Evolutionary conservation across 2,329 filamentous ascomycete species (phyloP), one percentile per base, ranked within the genome.

Genomic region (Dendryphion nanum): DNA sequence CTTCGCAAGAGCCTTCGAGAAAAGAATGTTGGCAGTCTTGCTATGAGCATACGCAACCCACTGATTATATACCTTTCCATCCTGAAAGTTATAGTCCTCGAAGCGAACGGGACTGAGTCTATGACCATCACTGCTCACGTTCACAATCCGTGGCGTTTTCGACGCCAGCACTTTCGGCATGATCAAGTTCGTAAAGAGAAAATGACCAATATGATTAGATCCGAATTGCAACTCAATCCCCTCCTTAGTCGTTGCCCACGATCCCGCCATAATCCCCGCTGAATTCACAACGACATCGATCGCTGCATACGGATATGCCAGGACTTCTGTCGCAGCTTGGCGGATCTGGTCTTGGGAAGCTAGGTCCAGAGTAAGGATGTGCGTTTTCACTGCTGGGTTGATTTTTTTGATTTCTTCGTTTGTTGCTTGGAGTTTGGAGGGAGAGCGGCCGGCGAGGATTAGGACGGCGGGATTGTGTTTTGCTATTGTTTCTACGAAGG

Each of bases 181-280:
- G n/a, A 77, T 63, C 14, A 75, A 59, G 24, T 70, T 67, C 1
- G 55, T 59, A 34, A 72, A 71, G 18, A 76, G 57, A 46, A 75
- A 75, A 20, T 76, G 70, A 0, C 71, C 70, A 10, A 77, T 44
- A 42, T 77, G 68, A 50, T 77, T 77, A n/a, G 68, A 66, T 6
- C 67, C 72, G 3, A 73, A 64, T 38, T 74, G 51, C 3, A 51
- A 34, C 40, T 69, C 67, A 29, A 68, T 52, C 2, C 66, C 66
- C 30, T 70, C 64, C 2, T 53, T 43, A 33, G 48, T 57, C 5
- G 18, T 56, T 0, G 47, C 48, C 42, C 35, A 53, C 30, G 43
- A 61, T 45, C 37, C 61, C 21, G 40, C 67, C 59, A 64, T 69
- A 19, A 67, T 56, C 13, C 61, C 64, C 2, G 63, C 63, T 16